Evolutionary conservation across 2,329 filamentous ascomycete species (phyloP), one percentile per base, ranked within the genome.

Genomic region (Colletotrichum paranaense): DNA sequence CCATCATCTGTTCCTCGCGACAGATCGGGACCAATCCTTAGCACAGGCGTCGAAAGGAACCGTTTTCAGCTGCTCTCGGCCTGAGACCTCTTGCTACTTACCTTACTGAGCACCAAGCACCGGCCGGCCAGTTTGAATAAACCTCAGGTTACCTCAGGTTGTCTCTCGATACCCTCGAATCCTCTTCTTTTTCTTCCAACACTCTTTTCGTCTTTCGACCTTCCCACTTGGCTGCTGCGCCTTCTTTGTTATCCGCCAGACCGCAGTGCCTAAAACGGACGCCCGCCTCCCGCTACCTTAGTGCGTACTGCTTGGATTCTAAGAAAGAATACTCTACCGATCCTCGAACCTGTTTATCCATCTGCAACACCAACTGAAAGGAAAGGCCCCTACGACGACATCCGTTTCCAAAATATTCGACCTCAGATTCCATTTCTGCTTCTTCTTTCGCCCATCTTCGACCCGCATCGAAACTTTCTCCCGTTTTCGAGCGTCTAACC

Each of bases 231-330:
- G 67, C 67, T 71, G 60, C 67, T 70, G 60, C 71, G 60, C 71
- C 71, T 66, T 71, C 71, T 56, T 62, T 65, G 60, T 46, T 62
- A 30, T 26, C 55, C 70, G 65, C 70, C 67, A 73, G 32, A 65
- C 46, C 28, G 28, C 32, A 22, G 32, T 16, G 68, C 59, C 59
- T 66, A 73, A 70, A 70, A 62, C 71, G 55, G 67, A 62, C 67
- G 26, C 60, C 55, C 62, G 42, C 71, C 55, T 57, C 65, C 49
- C 19, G 58, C 49, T 73, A 26, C 26, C 26, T 26, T 26, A 71
- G 71, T 38, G 67, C 62, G 60, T 68, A 42, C 55, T 70, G 70
- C 46, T 62, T 35, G 32, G 32, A 35, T 35, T 57, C 68, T 57
- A 71, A 66, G 67, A 66, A 73, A 65, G 62, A 56, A 42, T 8